Evolutionary conservation across 2,329 filamentous ascomycete genomes (phyloP).

Genomic region (Dryadomyces sulphureus): DNA sequence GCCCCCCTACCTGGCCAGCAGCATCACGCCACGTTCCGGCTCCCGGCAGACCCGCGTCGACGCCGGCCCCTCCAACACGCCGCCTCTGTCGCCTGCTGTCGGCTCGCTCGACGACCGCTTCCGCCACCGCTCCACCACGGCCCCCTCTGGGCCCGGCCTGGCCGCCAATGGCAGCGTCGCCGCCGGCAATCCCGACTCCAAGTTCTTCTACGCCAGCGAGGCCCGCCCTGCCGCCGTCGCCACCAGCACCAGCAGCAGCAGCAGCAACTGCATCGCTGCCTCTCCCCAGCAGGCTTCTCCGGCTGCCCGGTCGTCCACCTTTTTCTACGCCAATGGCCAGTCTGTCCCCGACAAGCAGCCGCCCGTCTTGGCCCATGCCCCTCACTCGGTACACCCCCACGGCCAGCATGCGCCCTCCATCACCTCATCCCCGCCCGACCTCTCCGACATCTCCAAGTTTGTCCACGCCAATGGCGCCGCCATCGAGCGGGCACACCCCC

Average conservation of each 20-base stretch:
- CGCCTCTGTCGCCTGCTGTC: constrained; percentile 22
- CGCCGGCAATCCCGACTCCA: constrained; percentile 60
- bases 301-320: constrained; percentile 25
- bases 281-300: background rate
- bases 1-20: constrained; percentile 43
- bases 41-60: constrained; percentile 57
- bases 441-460: constrained; percentile 53
- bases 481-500: constrained; percentile 12
- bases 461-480: constrained; percentile 55
- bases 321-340: constrained; percentile 41
- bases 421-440: constrained; percentile 9
- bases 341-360: constrained; percentile 17
- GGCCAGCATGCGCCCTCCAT: background rate
- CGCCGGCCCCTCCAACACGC: constrained; percentile 47
- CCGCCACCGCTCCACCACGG: constrained; percentile 15
- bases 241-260: background rate
- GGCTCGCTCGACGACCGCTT: constrained; percentile 12
- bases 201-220: constrained; percentile 90
- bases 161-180: background rate
- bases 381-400: background rate
- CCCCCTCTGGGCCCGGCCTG: background rate
- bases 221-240: constrained; percentile 21
- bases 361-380: background rate
- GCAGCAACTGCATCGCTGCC: background rate
- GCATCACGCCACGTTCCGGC: constrained; percentile 67